Base-by-base conservation (phyloP, 2,329 filamentous ascomycete genomes). In the Rhinocladiella mackenziei region DNA sequence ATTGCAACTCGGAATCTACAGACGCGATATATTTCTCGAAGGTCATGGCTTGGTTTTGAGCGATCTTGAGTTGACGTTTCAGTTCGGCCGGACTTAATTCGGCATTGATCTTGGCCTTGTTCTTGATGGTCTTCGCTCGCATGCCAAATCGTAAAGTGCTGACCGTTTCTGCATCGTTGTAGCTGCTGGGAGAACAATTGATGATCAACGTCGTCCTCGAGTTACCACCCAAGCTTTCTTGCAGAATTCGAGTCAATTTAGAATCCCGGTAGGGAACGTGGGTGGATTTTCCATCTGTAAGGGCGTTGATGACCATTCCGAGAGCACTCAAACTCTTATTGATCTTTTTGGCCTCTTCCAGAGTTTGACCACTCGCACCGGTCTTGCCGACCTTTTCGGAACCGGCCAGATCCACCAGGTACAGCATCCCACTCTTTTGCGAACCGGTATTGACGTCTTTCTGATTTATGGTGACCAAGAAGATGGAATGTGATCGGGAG, bases 321-420 rank as follows among this genome's bases (percentile, higher is more conserved):
- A 98, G 77, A 43, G 92, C 89, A 71, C 89, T 96, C 73, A 98
- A 78, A 76, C 89, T 96, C 77, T 97, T 97, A 78, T 98, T 98
- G 77, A 98, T 98, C 77, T 98, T 98, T 76, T 97, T 97, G 50
- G 92, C 92, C 66, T 98, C 92, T 67, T 97, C 92, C 31, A 98
- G 75, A 3, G 91, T 97, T 69, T 97, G 92, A 45, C 92, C 92
- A 64, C 88, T 96, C 51, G 92, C 92, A 58, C 92, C 92, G 20
- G 92, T 98, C 77, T 98, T 97, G 64, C 92, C 91, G 39, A 97
- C 89, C 73, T 97, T 97, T 71, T 98, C 92, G 62, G 88, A 95
- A 75, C 92, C 92, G 40, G 92, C 92, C 74, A 98, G 74, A 82
- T 98, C 92, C 53, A 98, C 92, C 65, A 98, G 74, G 76, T 96